Evolutionary conservation across 176 grass and related monocot genomes (phyloP).

Genomic region (Neostapfia colusana): DNA sequence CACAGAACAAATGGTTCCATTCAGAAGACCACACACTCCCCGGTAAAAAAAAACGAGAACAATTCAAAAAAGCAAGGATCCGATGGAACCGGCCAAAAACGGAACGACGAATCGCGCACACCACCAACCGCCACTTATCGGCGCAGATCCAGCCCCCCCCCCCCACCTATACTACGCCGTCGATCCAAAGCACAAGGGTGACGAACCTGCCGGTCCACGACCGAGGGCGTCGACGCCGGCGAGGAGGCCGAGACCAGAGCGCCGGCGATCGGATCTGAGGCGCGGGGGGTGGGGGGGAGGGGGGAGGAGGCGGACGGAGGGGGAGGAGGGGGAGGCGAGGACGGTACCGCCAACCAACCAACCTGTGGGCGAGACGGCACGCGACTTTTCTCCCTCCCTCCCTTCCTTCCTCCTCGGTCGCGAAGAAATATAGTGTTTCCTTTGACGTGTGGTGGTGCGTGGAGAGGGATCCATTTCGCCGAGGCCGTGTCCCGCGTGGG

Average conservation of each 20-base stretch:
- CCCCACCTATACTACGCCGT: no score
- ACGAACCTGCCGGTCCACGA: background rate
- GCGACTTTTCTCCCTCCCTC: slow-evolving; percentile 10
- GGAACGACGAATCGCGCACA: background rate
- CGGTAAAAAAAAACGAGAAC: no score
- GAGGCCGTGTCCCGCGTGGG: no score
- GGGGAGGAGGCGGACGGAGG: background rate
- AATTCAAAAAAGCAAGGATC: background rate
- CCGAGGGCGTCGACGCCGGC: background rate
- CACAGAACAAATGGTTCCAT: background rate
- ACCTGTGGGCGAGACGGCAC: slow-evolving; percentile 56
- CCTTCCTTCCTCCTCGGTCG: background rate
- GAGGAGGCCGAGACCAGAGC: no score
- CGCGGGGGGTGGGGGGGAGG: no score
- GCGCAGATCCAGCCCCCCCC: background rate
- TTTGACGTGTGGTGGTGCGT: no score
- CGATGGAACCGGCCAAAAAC: no score
- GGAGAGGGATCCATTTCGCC: no score
- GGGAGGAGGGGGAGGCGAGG: background rate
- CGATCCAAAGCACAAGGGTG: no score
- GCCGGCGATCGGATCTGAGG: slow-evolving; percentile 34
- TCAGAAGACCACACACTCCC: background rate
- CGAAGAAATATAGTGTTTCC: slow-evolving; percentile 9
- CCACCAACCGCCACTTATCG: background rate
- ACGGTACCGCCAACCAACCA: slow-evolving; percentile 53